phyloP scores from a whole-genome alignment of 169 alveolate species.

The Perkinsus olseni region DNA sequence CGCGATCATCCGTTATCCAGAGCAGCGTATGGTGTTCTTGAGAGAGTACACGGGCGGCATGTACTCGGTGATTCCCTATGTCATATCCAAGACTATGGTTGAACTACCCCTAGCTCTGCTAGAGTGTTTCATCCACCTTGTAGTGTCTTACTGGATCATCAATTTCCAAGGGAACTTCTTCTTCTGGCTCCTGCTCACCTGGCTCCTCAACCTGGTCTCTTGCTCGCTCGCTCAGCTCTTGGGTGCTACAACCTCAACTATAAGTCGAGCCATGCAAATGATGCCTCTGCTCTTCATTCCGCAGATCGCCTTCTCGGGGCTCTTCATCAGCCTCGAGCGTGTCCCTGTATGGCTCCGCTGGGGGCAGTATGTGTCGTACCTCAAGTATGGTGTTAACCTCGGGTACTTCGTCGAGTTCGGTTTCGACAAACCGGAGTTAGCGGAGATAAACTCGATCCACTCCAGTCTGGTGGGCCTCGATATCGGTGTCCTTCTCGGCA shows the following conservation, averaged over 20 bases:
- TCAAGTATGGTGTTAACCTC: slow-evolving; percentile 38
- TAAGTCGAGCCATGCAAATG: not conserved
- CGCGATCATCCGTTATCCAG: not conserved
- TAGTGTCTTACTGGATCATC: not conserved
- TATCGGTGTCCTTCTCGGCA: not conserved
- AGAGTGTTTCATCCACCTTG: not conserved
- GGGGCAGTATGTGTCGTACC: slow-evolving; percentile 47
- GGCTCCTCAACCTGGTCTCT: not conserved
- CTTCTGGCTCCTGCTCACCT: not conserved
- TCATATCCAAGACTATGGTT: not conserved
- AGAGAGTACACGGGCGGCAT: not conserved
- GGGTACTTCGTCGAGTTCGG: not conserved
- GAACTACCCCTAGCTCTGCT: not conserved
- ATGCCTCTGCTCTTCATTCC: slow-evolving; percentile 39
- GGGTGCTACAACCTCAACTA: not conserved
- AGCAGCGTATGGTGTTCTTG: slow-evolving; percentile 1
- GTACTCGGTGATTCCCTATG: not conserved
- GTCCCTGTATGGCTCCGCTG: slow-evolving; percentile 52
- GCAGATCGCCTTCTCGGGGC: slow-evolving; percentile 53
- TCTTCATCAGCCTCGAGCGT: slow-evolving; percentile 47
- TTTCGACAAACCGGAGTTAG: not conserved
- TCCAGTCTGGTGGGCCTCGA: not conserved
- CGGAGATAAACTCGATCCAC: not conserved
- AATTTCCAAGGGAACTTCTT: not conserved
- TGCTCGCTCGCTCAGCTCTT: not conserved